A percentile compares a stretch with the other conserved stretches of the same genome.
These are phyloP conservation scores for Domatiomyces catenatus DNA, from an alignment of 2,329 filamentous ascomycete species.

Conservation along the genomic window DNA sequence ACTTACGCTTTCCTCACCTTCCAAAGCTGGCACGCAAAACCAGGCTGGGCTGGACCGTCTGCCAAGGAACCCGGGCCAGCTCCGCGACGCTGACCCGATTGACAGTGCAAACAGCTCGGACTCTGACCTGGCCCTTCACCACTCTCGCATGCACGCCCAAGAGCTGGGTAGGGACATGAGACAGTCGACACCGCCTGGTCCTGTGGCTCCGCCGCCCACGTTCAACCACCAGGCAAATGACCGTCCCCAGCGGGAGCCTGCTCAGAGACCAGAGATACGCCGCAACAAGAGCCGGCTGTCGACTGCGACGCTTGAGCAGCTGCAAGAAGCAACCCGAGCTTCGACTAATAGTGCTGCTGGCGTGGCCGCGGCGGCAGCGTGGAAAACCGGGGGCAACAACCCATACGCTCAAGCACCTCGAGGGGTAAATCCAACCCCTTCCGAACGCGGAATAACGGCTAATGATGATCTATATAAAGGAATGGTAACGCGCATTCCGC, in stretches of 20 bases:
- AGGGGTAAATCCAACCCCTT: constrained; percentile 24
- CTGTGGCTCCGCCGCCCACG: constrained; percentile 61
- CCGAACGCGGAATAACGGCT: constrained; percentile 6
- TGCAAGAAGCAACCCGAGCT: constrained; percentile 51
- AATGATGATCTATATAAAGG: constrained; percentile 19
- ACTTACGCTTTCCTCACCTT: constrained; percentile 10
- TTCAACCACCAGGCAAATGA: constrained; percentile 63
- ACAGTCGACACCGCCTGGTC: constrained; percentile 51
- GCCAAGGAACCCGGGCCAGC: constrained; percentile 9
- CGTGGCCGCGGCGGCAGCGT: constrained; percentile 27
- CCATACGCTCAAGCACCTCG: constrained; percentile 21
- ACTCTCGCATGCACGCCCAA: constrained; percentile 5
- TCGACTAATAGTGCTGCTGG: constrained; percentile 26
- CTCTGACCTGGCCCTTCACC: constrained; percentile 20
- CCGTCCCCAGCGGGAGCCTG: constrained; percentile 52
- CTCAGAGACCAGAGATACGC: constrained; percentile 61
- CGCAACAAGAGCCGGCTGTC: constrained; percentile 75
- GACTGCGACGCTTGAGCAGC: constrained; percentile 60
- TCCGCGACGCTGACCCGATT: constrained; percentile 12
- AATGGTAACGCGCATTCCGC: constrained; percentile 18
- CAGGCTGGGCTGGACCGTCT: constrained; percentile 6
- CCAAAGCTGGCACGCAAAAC: constrained; percentile 7
- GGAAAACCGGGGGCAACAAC: constrained; percentile 22
- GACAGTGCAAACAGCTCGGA: constrained; percentile 27
- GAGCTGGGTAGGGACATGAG: constrained; percentile 24